Conservation (phyloP, 192 early-diverging fungal genomes). For the Fimicolochytrium jonesii region DNA sequence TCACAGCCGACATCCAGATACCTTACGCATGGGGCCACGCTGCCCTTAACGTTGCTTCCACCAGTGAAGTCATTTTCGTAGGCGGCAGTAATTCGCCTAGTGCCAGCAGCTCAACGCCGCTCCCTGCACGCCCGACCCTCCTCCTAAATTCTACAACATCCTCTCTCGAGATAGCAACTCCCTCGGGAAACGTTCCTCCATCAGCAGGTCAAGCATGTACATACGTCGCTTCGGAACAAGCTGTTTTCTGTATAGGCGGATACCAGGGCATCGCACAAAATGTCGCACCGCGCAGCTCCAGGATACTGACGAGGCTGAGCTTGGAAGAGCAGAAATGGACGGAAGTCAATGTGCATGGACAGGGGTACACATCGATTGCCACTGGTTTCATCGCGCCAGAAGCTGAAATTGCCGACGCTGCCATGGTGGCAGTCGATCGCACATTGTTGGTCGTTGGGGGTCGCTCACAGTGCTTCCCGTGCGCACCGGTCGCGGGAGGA, state of each 20-base stretch:
- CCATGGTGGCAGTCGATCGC: background rate
- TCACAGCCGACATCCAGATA: too few species aligned
- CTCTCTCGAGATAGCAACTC: too few species aligned
- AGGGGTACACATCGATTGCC: too few species aligned
- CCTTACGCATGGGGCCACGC: too few species aligned
- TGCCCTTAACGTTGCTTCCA: too few species aligned
- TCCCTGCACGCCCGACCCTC: too few species aligned
- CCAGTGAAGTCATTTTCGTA: too few species aligned
- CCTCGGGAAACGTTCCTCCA: too few species aligned
- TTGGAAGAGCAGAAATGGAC: background rate
- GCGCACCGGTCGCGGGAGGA: background rate
- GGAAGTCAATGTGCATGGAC: background rate
- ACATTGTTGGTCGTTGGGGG: conserved; percentile 1
- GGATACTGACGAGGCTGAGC: background rate
- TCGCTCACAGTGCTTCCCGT: background rate
- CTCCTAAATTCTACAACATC: too few species aligned
- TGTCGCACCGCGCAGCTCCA: background rate
- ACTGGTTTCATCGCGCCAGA: background rate
- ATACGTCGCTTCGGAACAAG: background rate
- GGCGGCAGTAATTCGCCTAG: too few species aligned
- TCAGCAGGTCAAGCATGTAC: conserved; percentile 7
- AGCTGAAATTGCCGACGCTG: background rate
- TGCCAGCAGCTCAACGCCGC: too few species aligned
- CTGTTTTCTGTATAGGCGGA: conserved; percentile 3
- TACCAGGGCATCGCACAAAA: background rate